A percentile compares a stretch with the other conserved stretches of the same genome.
These are phyloP conservation scores for Olyra latifolia DNA, from an alignment of 176 grass and related monocot genomes.

Conservation along the genomic window DNA sequence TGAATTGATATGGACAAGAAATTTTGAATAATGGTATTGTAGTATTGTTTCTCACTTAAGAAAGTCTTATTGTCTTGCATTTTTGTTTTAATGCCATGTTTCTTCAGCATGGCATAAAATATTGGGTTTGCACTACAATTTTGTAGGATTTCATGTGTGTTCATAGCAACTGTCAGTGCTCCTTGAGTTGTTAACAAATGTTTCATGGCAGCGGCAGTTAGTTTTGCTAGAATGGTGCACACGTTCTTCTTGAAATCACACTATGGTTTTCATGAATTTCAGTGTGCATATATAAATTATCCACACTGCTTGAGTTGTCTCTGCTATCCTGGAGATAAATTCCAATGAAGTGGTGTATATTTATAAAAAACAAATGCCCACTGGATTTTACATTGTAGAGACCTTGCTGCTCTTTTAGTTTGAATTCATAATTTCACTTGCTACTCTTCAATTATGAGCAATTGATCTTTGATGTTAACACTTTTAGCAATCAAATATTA, in stretches of 20 bases:
- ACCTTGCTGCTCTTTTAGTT: not conserved
- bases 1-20: not conserved
- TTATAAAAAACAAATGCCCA: not conserved
- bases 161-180: not conserved
- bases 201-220: not conserved
- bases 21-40: not conserved
- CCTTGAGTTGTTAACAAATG: conserved; percentile 12
- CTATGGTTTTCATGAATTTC: conserved; percentile 39
- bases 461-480: not conserved
- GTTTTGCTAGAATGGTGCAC: conserved; percentile 28
- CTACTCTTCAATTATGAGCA: not conserved
- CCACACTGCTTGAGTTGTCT: conserved; percentile 62
- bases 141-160: not conserved
- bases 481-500: not conserved
- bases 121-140: not conserved
- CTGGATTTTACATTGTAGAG: not conserved
- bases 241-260: conserved; percentile 41
- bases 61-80: not conserved
- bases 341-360: conserved; percentile 44
- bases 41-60: not conserved
- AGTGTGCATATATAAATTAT: conserved; percentile 45
- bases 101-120: not conserved
- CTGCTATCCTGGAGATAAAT: conserved; percentile 36
- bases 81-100: not conserved
- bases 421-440: not conserved